A percentile compares a stretch with the other conserved stretches of the same genome.
phyloP scores from a whole-genome alignment of 2,329 filamentous ascomycete species.

The Clonostachys solani region DNA sequence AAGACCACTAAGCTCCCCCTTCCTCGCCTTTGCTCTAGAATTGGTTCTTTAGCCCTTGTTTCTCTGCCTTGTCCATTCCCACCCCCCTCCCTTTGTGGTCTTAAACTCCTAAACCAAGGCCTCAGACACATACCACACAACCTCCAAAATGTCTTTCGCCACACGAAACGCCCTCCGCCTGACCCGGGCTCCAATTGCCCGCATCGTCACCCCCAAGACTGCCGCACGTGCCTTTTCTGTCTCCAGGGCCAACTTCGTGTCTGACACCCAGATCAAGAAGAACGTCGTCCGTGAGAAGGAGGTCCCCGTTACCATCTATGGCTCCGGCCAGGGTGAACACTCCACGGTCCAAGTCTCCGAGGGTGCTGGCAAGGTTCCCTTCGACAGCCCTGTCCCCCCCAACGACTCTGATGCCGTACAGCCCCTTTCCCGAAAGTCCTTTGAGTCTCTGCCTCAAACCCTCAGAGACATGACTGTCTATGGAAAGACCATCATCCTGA shows the following conservation, averaged over 20 bases:
- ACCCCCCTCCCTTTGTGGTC: conserved; percentile 1
- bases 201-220: conserved; percentile 12
- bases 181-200: conserved; percentile 13
- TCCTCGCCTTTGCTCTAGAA: not conserved
- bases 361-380: conserved; percentile 32
- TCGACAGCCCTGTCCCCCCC: conserved; percentile 29
- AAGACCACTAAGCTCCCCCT: not conserved
- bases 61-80: conserved; percentile 1
- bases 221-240: conserved; percentile 24
- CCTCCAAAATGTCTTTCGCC: conserved; percentile 25
- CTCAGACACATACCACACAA: conserved; percentile 2
- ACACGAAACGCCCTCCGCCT: conserved; percentile 26
- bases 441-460: conserved; percentile 55
- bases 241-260: conserved; percentile 21
- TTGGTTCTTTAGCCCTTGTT: not conserved
- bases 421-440: conserved; percentile 50
- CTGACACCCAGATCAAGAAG: conserved; percentile 38
- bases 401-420: conserved; percentile 41
- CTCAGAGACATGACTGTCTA: conserved; percentile 66
- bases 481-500: conserved; percentile 69
- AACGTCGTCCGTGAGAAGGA: conserved; percentile 53
- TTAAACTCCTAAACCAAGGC: not conserved
- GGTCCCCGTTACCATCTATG: conserved; percentile 51
- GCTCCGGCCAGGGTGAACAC: conserved; percentile 44
- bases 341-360: conserved; percentile 49